phyloP scores from a whole-genome alignment of 495 filamentous ascomycete species.

The Tuber brumale region DNA sequence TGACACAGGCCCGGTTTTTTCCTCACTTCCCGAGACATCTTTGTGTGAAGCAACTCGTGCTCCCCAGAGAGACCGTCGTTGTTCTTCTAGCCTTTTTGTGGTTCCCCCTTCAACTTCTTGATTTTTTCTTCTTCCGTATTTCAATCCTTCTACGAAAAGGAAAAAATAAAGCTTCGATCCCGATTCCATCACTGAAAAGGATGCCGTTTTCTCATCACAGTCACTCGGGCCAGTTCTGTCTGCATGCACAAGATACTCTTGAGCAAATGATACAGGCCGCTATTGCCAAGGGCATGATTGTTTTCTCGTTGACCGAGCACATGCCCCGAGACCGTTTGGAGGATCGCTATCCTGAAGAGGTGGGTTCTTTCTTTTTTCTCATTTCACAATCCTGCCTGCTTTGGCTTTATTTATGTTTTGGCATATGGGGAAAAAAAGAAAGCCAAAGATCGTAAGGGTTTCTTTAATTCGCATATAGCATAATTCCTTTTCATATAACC shows the following conservation, averaged over 20 bases:
- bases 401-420: conserved; percentile 16
- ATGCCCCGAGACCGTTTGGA: conserved; percentile 68
- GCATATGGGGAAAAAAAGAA: conserved; percentile 7
- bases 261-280: conserved; percentile 77
- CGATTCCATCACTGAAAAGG: conserved; percentile 11
- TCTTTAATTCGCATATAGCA: background rate
- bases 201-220: conserved; percentile 99
- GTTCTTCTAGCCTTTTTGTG: background rate
- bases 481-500: conserved; percentile 11
- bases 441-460: background rate
- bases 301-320: conserved; percentile 91
- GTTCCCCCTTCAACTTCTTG: background rate
- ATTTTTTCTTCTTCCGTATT: background rate
- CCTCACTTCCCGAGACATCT: background rate
- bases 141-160: background rate
- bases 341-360: conserved; percentile 93
- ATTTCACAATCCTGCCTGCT: background rate
- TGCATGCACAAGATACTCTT: conserved; percentile 75
- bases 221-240: conserved; percentile 96
- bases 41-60: background rate
- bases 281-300: conserved; percentile 67
- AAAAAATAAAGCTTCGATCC: background rate
- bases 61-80: background rate
- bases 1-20: background rate
- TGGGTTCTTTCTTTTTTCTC: conserved; percentile 41